Evolutionary conservation across 73 alveolate genomes (phyloP).

Genomic region (Paramecium octaurelia): DNA sequence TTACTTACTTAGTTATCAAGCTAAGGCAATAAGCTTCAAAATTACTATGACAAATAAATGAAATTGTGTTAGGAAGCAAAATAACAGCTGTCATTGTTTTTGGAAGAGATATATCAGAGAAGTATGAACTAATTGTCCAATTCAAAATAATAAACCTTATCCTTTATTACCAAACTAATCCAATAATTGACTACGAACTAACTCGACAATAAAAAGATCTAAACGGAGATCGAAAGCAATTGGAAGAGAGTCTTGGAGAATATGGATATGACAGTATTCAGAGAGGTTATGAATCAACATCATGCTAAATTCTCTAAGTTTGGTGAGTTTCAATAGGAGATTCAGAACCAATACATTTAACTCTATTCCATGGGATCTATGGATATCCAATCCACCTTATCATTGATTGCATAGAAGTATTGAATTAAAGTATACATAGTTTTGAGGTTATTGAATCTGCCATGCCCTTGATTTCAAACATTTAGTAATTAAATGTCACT

Average conservation of each 20-base stretch:
- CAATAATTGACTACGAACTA: not conserved
- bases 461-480: not conserved
- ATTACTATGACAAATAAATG: constrained; percentile 1
- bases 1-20: not conserved
- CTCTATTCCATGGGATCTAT: not conserved
- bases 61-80: not conserved
- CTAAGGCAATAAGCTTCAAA: not conserved
- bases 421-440: not conserved
- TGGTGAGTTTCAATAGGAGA: not conserved
- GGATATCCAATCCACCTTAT: constrained; percentile 1
- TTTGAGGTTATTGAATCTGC: not conserved
- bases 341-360: not conserved
- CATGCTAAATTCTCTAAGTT: not conserved
- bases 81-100: not conserved
- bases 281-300: not conserved
- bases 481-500: not conserved
- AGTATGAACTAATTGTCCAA: not conserved
- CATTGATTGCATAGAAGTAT: not conserved
- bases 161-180: not conserved
- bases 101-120: constrained; percentile 7
- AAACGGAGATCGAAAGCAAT: not conserved
- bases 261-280: not conserved
- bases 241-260: constrained; percentile 21
- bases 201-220: not conserved
- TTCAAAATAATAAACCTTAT: not conserved